phyloP scores from a whole-genome alignment of 495 filamentous ascomycete genomes.

The Xylaria palmicola region DNA sequence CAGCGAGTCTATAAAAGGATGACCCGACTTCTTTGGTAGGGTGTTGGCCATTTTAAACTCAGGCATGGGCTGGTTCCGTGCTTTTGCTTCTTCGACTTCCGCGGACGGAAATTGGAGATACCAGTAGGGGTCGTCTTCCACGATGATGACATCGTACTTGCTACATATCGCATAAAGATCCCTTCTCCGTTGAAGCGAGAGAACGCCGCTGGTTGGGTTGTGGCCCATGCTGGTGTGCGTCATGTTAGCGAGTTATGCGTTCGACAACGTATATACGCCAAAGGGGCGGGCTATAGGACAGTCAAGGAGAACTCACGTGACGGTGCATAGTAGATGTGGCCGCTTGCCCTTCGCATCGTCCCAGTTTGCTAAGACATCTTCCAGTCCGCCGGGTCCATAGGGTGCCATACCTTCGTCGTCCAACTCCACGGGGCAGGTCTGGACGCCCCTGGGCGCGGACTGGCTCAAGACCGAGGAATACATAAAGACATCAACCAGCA shows the following conservation, averaged over 20 bases:
- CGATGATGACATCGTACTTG: constrained; percentile 84
- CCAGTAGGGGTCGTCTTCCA: constrained; percentile 97
- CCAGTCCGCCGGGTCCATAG: constrained; percentile 66
- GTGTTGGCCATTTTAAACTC: constrained; percentile 22
- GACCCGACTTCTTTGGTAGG: constrained; percentile 62
- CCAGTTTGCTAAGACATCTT: constrained; percentile 80
- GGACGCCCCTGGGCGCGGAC: constrained; percentile 65
- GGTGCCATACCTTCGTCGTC: constrained; percentile 75
- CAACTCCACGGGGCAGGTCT: constrained; percentile 68
- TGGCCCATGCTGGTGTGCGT: constrained; percentile 67
- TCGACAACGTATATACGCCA: not conserved
- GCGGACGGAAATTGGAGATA: constrained; percentile 85
- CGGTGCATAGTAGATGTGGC: constrained; percentile 86
- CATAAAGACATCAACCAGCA: constrained; percentile 74
- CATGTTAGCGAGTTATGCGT: constrained; percentile 5
- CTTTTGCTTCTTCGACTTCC: constrained; percentile 49
- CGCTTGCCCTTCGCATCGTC: constrained; percentile 67
- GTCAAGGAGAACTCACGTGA: constrained; percentile 62
- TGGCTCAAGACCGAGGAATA: constrained; percentile 74
- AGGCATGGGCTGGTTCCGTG: constrained; percentile 27
- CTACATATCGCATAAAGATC: constrained; percentile 79
- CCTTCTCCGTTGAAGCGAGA: constrained; percentile 67
- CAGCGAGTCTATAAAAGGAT: constrained; percentile 79
- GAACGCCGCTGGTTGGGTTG: constrained; percentile 79
- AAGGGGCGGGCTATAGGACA: not conserved